Evolutionary conservation across 2,329 filamentous ascomycete species (phyloP).

Genomic region (Arthrocladium fulminans): DNA sequence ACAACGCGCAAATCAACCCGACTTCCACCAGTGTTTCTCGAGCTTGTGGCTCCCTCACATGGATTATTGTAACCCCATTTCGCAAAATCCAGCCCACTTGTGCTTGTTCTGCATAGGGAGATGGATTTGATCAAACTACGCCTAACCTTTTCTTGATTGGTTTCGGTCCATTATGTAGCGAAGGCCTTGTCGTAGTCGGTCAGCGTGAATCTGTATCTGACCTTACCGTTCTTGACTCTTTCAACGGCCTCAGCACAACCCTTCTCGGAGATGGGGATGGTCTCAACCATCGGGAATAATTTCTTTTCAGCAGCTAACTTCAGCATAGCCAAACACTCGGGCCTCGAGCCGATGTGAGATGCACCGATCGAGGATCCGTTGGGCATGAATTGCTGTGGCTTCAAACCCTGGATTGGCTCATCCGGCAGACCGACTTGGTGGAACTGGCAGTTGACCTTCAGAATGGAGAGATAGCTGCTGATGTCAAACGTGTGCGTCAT

Average conservation of each 20-base stretch:
- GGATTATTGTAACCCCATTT: too few species aligned
- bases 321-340: slow-evolving; percentile 64
- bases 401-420: slow-evolving; percentile 60
- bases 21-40: too few species aligned
- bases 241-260: slow-evolving; percentile 62
- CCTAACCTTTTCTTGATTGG: background rate
- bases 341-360: slow-evolving; percentile 61
- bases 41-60: too few species aligned
- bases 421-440: slow-evolving; percentile 52
- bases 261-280: slow-evolving; percentile 62
- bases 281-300: slow-evolving; percentile 59
- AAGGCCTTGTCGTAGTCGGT: slow-evolving; percentile 24
- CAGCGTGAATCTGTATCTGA: slow-evolving; percentile 64
- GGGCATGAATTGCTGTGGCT: slow-evolving; percentile 62
- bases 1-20: too few species aligned
- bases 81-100: background rate
- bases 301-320: slow-evolving; percentile 61
- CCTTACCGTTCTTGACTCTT: slow-evolving; percentile 61
- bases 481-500: slow-evolving; percentile 61
- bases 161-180: background rate
- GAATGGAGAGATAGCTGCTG: slow-evolving; percentile 41
- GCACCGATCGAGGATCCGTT: slow-evolving; percentile 66
- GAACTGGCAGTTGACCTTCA: slow-evolving; percentile 48
- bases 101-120: background rate
- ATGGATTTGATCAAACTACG: background rate